Evolutionary conservation across 2,329 filamentous ascomycete genomes (phyloP).

Genomic region (Aspergillus texensis): DNA sequence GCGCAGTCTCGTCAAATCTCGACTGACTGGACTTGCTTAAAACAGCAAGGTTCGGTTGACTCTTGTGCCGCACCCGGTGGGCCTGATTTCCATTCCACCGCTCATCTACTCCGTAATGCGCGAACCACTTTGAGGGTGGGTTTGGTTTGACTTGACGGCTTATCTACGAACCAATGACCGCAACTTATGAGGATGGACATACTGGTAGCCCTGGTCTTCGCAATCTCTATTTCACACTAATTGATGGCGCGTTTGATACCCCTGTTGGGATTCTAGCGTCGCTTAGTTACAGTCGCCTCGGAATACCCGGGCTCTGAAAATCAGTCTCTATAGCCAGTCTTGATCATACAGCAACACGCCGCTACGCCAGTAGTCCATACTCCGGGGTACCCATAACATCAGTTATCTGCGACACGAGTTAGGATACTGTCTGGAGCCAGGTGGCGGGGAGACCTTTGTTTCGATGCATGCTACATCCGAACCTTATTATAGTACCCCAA

Average conservation of each 20-base stretch:
- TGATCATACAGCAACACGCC: too few species aligned
- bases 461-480: not conserved
- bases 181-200: not conserved
- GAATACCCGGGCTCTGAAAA: not conserved
- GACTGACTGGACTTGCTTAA: slow-evolving; percentile 2
- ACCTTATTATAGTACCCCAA: not conserved
- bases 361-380: not conserved
- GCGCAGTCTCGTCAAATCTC: not conserved
- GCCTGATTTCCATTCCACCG: not conserved
- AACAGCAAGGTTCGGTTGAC: not conserved
- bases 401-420: not conserved
- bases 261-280: slow-evolving; percentile 5
- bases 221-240: not conserved
- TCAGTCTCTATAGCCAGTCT: too few species aligned
- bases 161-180: not conserved
- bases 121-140: not conserved
- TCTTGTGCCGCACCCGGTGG: not conserved
- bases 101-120: not conserved
- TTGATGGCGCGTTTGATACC: slow-evolving; percentile 1
- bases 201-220: not conserved
- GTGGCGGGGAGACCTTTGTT: not conserved
- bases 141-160: not conserved
- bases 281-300: not conserved
- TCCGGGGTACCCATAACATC: not conserved
- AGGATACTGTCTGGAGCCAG: too few species aligned